Evolutionary conservation across 768 basidiomycete species (phyloP), one percentile per base, ranked within the genome.

Genomic region (Wakefieldia striispora): DNA sequence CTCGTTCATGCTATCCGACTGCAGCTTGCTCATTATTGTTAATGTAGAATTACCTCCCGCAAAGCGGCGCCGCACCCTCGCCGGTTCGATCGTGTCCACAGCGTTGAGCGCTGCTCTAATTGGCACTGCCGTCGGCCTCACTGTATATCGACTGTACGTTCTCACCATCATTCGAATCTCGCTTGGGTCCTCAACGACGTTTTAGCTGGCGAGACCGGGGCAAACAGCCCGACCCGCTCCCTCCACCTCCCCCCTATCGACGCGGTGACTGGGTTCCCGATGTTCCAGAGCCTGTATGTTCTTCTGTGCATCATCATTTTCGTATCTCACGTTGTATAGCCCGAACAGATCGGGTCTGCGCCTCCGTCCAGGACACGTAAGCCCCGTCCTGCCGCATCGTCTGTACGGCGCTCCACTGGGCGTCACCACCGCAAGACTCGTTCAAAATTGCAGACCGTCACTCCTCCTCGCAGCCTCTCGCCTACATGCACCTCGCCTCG

Each of bases 91-190:
- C 61, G 81, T 91, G 54, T 86, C 88, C 14, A 88, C 88, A 27
- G 90, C 91, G 47, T 73, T 92, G 69, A 88, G 80, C 70, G 89
- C 90, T 55, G 91, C 88, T 40, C 78, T 93, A 50, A 88, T 93
- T 52, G 88, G 90, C 50, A 85, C 88, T 19, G 91, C 91, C 14
- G 90, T 93, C 44, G 90, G 90, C 51, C 76, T 91, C 54, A 90
- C 89, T 39, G 88, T 91, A 36, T 93, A 91, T 72, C 81, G 88
- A 68, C 73, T 92, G 90, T 91, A 65, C 73, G 88, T 78, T 29
- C 33, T 43, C 49, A 24, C 23, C 21, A 35, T 46, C 39, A 44
- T 24, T 23, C 26, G 12, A 36, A 42, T 12, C 31, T 35, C 4
- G 41, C 41, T 17, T 19, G 31, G 23, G 50, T 45, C 47, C 19